Evolutionary conservation across 352 stramenopile species (phyloP).

Genomic region (Phytopythium chamaehyphon): DNA sequence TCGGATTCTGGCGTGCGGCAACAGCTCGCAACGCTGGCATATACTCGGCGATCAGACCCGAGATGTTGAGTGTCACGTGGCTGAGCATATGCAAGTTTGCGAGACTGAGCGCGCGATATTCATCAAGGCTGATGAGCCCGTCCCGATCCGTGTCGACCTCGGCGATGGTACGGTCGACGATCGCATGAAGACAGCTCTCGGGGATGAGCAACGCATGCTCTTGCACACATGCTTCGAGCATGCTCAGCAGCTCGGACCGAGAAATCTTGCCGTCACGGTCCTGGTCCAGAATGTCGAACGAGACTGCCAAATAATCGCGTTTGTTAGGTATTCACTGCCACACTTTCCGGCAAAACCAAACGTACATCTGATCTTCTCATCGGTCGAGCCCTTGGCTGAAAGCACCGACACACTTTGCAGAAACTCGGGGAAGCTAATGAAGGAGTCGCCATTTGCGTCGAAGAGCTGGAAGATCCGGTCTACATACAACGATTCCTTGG

Average conservation of each 20-base stretch:
- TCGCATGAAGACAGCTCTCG: slow-evolving; percentile 48
- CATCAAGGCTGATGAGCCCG: slow-evolving; percentile 73
- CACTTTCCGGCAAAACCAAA: background rate
- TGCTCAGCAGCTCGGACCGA: slow-evolving; percentile 60
- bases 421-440: slow-evolving; percentile 80
- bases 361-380: slow-evolving; percentile 74
- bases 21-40: slow-evolving; percentile 64
- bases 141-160: slow-evolving; percentile 65
- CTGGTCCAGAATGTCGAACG: slow-evolving; percentile 70
- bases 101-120: slow-evolving; percentile 56
- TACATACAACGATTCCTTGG: slow-evolving; percentile 81
- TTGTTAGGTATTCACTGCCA: background rate
- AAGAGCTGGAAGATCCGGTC: slow-evolving; percentile 82
- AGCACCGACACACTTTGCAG: slow-evolving; percentile 67
- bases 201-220: slow-evolving; percentile 80
- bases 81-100: slow-evolving; percentile 74
- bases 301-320: slow-evolving; percentile 30
- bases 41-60: slow-evolving; percentile 66
- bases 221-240: slow-evolving; percentile 67
- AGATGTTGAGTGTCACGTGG: slow-evolving; percentile 81
- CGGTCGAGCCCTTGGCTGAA: slow-evolving; percentile 57
- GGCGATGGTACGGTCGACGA: slow-evolving; percentile 67
- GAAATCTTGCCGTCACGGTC: slow-evolving; percentile 74
- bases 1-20: slow-evolving; percentile 10
- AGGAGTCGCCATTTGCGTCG: slow-evolving; percentile 72